Conservation (phyloP, 1,284 basidiomycete genomes). For the Puccinia coronata region DNA sequence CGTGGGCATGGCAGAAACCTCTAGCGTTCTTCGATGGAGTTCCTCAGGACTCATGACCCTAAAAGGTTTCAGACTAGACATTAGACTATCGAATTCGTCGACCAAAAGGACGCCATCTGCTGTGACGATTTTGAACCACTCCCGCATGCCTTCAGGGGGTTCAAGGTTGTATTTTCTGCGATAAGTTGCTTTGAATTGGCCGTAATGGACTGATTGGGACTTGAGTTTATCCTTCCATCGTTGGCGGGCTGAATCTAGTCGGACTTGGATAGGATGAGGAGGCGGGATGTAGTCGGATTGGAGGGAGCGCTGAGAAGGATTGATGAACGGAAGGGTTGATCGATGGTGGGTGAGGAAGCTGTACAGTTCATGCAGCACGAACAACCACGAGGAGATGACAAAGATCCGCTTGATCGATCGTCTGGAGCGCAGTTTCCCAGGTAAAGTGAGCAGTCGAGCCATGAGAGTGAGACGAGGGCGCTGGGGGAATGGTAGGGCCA, state of each 20-base stretch:
- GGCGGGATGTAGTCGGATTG: constrained; percentile 31
- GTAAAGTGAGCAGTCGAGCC: constrained; percentile 39
- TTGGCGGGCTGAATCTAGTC: constrained; percentile 25
- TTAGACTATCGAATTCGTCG: constrained; percentile 47
- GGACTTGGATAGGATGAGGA: constrained; percentile 43
- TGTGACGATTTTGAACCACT: constrained; percentile 44
- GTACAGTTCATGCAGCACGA: constrained; percentile 46
- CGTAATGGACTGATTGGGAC: constrained; percentile 44
- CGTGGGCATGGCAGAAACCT: constrained; percentile 44
- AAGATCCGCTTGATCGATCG: constrained; percentile 47
- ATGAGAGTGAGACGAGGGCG: neutral
- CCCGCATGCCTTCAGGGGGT: constrained; percentile 41
- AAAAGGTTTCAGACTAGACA: constrained; percentile 45
- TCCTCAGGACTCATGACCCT: constrained; percentile 40
- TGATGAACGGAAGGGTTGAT: constrained; percentile 19
- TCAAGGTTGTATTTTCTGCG: constrained; percentile 36
- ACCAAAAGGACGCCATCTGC: constrained; percentile 43
- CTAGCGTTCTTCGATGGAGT: constrained; percentile 39
- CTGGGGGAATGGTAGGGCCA: neutral
- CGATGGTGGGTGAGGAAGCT: constrained; percentile 33
- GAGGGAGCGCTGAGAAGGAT: constrained; percentile 5
- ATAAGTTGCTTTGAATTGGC: constrained; percentile 37
- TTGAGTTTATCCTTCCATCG: constrained; percentile 44
- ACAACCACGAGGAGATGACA: constrained; percentile 40
- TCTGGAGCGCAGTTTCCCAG: constrained; percentile 48